Evolutionary conservation across 352 stramenopile genomes (phyloP).

Genomic region (Pythium phragmiticola): DNA sequence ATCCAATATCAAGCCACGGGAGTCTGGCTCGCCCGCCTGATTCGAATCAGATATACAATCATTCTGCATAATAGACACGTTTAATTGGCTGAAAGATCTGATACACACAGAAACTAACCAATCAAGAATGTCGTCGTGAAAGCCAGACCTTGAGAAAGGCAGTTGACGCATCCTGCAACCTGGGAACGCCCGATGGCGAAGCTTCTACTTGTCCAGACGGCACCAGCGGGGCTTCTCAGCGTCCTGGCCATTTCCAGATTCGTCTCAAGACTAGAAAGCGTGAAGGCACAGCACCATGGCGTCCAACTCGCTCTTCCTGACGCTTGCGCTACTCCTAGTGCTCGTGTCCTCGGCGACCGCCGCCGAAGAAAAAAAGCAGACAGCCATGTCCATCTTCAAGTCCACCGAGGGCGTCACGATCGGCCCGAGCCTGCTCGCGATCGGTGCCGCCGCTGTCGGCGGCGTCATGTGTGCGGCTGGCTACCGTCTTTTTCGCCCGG

Average conservation of each 20-base stretch:
- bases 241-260: background rate
- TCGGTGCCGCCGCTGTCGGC: conserved; percentile 38
- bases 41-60: background rate
- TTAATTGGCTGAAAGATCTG: background rate
- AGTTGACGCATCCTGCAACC: too few relatives aligned
- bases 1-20: too few relatives aligned
- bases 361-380: background rate
- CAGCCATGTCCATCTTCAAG: background rate
- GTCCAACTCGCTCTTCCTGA: background rate
- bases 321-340: background rate
- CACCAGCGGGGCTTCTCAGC: background rate
- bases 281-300: background rate
- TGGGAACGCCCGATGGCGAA: background rate
- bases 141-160: background rate
- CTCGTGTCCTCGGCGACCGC: background rate
- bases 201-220: background rate
- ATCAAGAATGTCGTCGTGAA: background rate
- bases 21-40: background rate
- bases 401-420: background rate
- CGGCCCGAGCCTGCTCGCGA: conserved; percentile 37
- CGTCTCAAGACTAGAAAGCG: background rate
- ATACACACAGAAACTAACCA: background rate
- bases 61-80: background rate
- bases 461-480: conserved; percentile 44
- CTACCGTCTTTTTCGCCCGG: conserved; percentile 59